Base-by-base conservation (phyloP, 495 filamentous ascomycete genomes). In the Usnea hakonensis region DNA sequence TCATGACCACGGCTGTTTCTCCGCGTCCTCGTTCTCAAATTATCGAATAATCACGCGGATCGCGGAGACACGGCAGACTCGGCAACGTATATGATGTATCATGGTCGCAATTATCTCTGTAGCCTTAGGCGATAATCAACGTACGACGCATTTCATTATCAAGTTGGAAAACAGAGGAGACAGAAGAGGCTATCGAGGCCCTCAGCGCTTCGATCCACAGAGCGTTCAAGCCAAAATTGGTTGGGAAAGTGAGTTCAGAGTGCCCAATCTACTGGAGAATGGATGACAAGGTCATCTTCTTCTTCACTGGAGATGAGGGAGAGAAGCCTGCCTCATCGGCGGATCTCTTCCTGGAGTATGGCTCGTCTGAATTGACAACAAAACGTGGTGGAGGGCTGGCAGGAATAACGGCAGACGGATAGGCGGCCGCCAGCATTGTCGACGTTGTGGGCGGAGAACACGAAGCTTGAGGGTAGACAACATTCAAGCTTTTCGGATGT, bases 211-310 rank as follows among this genome's bases (percentile, higher is more conserved):
- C 11, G 43, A 9, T 43, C 21, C 40, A 6, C 40, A 43, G 40
- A 43, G 40, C n/a, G 21, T 46, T 46, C 26, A 21, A 46, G n/a
- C 7, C 43, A 46, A 21, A 46, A 46, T 46, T 23, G 9, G n/a
- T 46, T 10, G n/a, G 9, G 4, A 46, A 21, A 2, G 1, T 28
- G 37, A 3, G 28, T 13, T 54, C 23, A 23, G n/a, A 40, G 30
- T 23, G n/a, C 10, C 17, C 37, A 8, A 6, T 23, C 41, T 50
- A 62, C 7, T 48, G 52, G 21, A 62, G 53, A 35, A 62, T 46
- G 9, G 32, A 36, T 11, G 60, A 56, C 13, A 62, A 38, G 2
- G 60, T 46, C 60, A 62, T 62, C 41, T 33, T 62, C 60, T 62
- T 37, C 41, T 50, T 62, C 23, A 43, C 52, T 37, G 60, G 57